Conservation (phyloP, 352 stramenopile species). For the Phytophthora sp. region DNA sequence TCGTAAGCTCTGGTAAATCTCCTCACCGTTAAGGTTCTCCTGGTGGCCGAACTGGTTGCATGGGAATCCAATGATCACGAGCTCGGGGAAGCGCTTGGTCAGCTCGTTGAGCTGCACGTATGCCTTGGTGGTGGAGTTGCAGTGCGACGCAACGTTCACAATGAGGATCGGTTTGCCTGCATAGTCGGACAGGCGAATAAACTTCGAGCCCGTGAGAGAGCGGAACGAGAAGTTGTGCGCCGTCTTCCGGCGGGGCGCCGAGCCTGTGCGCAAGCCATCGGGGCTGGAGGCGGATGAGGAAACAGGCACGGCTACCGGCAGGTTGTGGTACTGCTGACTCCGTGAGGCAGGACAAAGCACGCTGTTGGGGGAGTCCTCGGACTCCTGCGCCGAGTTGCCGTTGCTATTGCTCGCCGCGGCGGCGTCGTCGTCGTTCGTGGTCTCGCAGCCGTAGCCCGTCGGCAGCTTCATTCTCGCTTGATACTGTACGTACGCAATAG, state of each 20-base stretch:
- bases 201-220: slow-evolving; percentile 60
- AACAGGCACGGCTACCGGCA: slow-evolving; percentile 58
- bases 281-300: slow-evolving; percentile 32
- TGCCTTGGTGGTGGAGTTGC: slow-evolving; percentile 77
- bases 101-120: slow-evolving; percentile 81
- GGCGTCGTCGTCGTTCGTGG: slow-evolving; percentile 30
- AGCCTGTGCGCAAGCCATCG: slow-evolving; percentile 35
- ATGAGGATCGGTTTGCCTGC: slow-evolving; percentile 70
- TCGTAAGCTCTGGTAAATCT: slow-evolving; percentile 77
- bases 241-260: slow-evolving; percentile 50
- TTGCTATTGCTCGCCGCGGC: neutral
- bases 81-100: slow-evolving; percentile 59
- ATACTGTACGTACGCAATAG: slow-evolving; percentile 23
- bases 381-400: slow-evolving; percentile 2
- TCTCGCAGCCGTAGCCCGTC: slow-evolving; percentile 42
- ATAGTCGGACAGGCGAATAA: slow-evolving; percentile 73
- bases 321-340: slow-evolving; percentile 56
- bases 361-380: slow-evolving; percentile 30
- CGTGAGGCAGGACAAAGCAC: slow-evolving; percentile 17
- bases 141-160: slow-evolving; percentile 85
- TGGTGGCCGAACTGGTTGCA: slow-evolving; percentile 88
- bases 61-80: slow-evolving; percentile 76
- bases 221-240: slow-evolving; percentile 82
- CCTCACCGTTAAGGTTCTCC: slow-evolving; percentile 81
- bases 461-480: slow-evolving; percentile 58